These are phyloP conservation scores for Suillus placidus DNA, from an alignment of 768 basidiomycete genomes.

Conservation along the genomic window DNA sequence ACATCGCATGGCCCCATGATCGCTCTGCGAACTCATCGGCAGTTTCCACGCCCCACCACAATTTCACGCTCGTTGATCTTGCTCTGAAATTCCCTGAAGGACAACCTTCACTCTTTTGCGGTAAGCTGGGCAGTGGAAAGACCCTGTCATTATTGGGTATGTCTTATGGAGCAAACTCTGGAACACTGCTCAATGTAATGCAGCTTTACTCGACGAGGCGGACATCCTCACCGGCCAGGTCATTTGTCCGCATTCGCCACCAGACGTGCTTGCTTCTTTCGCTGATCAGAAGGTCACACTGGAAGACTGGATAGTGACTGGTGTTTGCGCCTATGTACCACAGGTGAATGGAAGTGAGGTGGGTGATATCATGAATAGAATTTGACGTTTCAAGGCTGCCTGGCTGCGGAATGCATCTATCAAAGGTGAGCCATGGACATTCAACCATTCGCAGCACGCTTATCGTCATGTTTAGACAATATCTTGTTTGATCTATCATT, in stretches of 20 bases:
- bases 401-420: slow-evolving; percentile 79
- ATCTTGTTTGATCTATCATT: slow-evolving; percentile 82
- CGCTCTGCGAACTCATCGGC: slow-evolving; percentile 57
- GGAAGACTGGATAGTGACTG: slow-evolving; percentile 76
- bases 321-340: slow-evolving; percentile 87
- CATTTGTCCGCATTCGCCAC: slow-evolving; percentile 81
- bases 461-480: slow-evolving; percentile 45
- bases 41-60: slow-evolving; percentile 72
- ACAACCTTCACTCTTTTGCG: slow-evolving; percentile 82
- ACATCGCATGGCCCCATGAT: slow-evolving; percentile 89
- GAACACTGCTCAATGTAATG: slow-evolving; percentile 16
- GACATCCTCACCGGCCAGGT: slow-evolving; percentile 83
- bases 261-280: slow-evolving; percentile 72
- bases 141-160: slow-evolving; percentile 75
- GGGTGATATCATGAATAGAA: slow-evolving; percentile 43
- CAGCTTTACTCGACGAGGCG: slow-evolving; percentile 85
- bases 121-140: slow-evolving; percentile 89
- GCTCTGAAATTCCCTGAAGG: slow-evolving; percentile 77
- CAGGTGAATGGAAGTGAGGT: slow-evolving; percentile 46
- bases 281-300: slow-evolving; percentile 41
- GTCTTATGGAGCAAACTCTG: slow-evolving; percentile 2
- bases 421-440: slow-evolving; percentile 37
- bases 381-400: slow-evolving; percentile 43
- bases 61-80: slow-evolving; percentile 82
- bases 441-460: not conserved